Conservation (phyloP, 1,284 basidiomycete species). For the Volvariella volvacea region DNA sequence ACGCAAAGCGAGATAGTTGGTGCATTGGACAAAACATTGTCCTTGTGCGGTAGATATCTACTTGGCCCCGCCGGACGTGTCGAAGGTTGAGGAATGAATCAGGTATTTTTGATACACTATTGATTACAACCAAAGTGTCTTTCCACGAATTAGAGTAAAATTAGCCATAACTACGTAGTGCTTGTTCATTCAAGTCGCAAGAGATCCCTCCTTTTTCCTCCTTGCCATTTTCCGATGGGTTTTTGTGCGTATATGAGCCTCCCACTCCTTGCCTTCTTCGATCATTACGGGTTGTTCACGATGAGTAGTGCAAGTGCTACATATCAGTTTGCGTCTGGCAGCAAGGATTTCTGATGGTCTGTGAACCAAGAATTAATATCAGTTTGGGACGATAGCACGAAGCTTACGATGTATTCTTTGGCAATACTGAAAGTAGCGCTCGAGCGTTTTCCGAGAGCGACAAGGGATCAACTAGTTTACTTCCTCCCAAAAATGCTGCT, state of each 20-base stretch:
- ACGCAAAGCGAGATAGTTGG: no score
- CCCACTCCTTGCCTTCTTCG: constrained; percentile 62
- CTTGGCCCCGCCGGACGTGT: no score
- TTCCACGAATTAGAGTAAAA: no score
- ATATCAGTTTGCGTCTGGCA: constrained; percentile 55
- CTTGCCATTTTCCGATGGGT: constrained; percentile 30
- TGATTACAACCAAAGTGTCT: no score
- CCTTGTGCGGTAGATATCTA: no score
- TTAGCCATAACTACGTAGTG: no score
- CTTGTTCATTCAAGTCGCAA: no score
- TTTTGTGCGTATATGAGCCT: constrained; percentile 54
- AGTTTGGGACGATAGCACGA: no score
- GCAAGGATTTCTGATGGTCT: constrained; percentile 55
- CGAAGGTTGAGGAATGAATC: no score
- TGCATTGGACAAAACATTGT: no score
- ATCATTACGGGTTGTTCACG: constrained; percentile 67
- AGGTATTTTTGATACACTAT: no score
- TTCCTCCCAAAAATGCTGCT: constrained; percentile 43
- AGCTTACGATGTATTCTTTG: constrained; percentile 44
- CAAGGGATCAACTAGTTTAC: constrained; percentile 51
- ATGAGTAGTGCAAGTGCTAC: constrained; percentile 66
- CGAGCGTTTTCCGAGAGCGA: constrained; percentile 50
- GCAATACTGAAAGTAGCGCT: constrained; percentile 39
- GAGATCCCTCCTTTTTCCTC: no score
- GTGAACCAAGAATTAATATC: constrained; percentile 5